Conservation (phyloP, 495 filamentous ascomycete species). For the Penicillium macrosclerotiorum region DNA sequence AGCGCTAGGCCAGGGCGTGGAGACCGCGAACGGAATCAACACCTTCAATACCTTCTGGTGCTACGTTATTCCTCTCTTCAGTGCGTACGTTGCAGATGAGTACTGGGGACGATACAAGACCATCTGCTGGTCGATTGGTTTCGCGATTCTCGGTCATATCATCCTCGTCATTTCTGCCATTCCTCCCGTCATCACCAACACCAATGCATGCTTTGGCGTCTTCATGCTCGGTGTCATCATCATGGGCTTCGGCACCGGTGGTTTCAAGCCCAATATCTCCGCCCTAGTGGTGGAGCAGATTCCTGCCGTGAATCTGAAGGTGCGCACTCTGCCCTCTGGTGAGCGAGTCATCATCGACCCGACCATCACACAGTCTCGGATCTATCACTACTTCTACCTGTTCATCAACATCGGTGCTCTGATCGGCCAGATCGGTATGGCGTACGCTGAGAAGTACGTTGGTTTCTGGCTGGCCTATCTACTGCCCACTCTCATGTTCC, state of each 20-base stretch:
- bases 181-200: conserved; percentile 57
- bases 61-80: conserved; percentile 65
- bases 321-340: conserved; percentile 37
- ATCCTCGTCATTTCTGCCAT: conserved; percentile 62
- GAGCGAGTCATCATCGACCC: conserved; percentile 70
- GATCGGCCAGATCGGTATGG: conserved; percentile 52
- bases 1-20: conserved; percentile 19
- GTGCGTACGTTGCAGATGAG: conserved; percentile 71
- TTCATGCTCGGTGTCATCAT: conserved; percentile 60
- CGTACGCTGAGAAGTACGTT: conserved; percentile 70
- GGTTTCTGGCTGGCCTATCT: conserved; percentile 72
- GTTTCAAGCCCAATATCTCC: conserved; percentile 66
- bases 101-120: conserved; percentile 71
- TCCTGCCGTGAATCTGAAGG: conserved; percentile 35
- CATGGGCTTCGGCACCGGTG: conserved; percentile 50
- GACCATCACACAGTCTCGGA: conserved; percentile 42
- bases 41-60: conserved; percentile 69
- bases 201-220: conserved; percentile 48
- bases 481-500: conserved; percentile 59
- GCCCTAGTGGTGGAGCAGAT: conserved; percentile 54
- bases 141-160: conserved; percentile 64
- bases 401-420: conserved; percentile 55
- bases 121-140: conserved; percentile 54
- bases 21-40: conserved; percentile 23
- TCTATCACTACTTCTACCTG: conserved; percentile 46